Evolutionary conservation across 257 asterid species (phyloP).

Genomic region (Linderniella brevidens): DNA sequence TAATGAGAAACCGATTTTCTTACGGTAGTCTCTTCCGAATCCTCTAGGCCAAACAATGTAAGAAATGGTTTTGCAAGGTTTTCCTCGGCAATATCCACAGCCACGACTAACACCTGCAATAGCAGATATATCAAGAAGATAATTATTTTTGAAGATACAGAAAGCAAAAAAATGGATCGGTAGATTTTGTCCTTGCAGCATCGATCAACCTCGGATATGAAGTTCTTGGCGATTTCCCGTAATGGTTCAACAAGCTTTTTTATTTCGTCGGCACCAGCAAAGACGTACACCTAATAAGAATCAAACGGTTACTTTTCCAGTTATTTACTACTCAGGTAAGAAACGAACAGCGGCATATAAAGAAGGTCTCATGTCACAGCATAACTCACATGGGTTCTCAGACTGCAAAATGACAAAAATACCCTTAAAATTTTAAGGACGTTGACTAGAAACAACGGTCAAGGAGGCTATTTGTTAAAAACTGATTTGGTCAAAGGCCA

Average conservation of each 20-base stretch:
- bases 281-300: constrained; percentile 50
- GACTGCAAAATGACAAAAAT: no score
- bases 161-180: constrained; percentile 1
- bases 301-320: constrained; percentile 3
- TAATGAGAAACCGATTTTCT: constrained; percentile 10
- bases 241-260: constrained; percentile 44
- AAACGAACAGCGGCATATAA: no score
- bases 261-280: constrained; percentile 51
- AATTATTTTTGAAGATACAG: constrained; percentile 1
- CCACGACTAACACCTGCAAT: constrained; percentile 67
- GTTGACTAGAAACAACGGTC: no score
- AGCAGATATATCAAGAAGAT: no score
- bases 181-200: constrained; percentile 6
- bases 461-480: no score
- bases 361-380: no score
- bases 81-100: constrained; percentile 56
- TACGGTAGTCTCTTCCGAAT: constrained; percentile 42
- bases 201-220: constrained; percentile 56
- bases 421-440: no score
- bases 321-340: no score
- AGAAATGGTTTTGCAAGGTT: constrained; percentile 89
- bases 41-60: constrained; percentile 82
- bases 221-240: constrained; percentile 55
- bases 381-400: no score
- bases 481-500: no score